These are phyloP conservation scores for Cryptococcus wingfieldii DNA, from an alignment of 1,284 basidiomycete species.

Conservation along the genomic window DNA sequence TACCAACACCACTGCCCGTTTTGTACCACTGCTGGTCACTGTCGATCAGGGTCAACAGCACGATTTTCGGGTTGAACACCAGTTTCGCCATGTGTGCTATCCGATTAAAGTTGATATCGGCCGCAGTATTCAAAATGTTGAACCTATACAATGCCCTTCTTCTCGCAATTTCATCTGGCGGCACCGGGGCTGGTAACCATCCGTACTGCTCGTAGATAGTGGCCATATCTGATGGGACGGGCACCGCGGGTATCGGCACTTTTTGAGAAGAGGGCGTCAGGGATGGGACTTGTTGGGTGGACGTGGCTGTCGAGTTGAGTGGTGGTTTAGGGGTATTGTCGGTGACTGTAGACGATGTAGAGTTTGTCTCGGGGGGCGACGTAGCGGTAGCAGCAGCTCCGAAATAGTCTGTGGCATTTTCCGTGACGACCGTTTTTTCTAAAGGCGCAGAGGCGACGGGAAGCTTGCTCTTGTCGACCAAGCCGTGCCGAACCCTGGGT, in stretches of 20 bases:
- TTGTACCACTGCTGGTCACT: conserved; percentile 82
- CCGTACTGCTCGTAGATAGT: conserved; percentile 59
- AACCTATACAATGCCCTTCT: conserved; percentile 72
- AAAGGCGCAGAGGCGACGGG: conserved; percentile 43
- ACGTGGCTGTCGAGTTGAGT: background rate
- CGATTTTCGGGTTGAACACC: conserved; percentile 85
- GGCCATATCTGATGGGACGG: conserved; percentile 40
- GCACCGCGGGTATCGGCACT: conserved; percentile 13
- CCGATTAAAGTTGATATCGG: conserved; percentile 86
- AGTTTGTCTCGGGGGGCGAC: conserved; percentile 3
- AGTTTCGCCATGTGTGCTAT: conserved; percentile 84
- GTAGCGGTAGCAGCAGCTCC: conserved; percentile 17
- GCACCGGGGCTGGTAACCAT: conserved; percentile 72
- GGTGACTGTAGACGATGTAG: conserved; percentile 29
- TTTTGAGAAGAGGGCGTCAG: background rate
- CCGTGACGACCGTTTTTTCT: conserved; percentile 24
- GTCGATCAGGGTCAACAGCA: conserved; percentile 76
- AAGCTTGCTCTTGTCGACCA: conserved; percentile 18
- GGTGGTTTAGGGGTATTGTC: conserved; percentile 12
- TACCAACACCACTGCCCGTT: conserved; percentile 61
- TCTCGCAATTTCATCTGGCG: conserved; percentile 73
- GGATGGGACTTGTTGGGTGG: conserved; percentile 35
- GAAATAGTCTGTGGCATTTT: conserved; percentile 35
- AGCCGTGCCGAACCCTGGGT: conserved; percentile 10
- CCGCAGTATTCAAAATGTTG: conserved; percentile 77